Evolutionary conservation across 805 yeast genomes (phyloP).

Genomic region (Saturnispora quitensis): DNA sequence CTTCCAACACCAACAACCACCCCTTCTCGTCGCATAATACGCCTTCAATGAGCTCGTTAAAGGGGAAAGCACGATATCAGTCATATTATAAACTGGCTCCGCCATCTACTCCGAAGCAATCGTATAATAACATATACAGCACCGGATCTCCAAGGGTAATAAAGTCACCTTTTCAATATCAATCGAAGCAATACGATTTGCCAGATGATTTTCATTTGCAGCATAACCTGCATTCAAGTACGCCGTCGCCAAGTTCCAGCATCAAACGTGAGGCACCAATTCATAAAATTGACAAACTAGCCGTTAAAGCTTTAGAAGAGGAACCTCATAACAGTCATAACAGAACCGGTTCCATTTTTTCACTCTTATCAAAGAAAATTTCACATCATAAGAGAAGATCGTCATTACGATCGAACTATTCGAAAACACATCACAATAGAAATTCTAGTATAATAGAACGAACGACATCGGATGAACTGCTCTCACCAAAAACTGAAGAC

Average conservation of each 20-base stretch:
- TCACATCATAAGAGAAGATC: slow-evolving; percentile 22
- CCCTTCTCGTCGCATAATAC: slow-evolving; percentile 8
- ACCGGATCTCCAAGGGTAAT: background rate
- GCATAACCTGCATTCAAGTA: background rate
- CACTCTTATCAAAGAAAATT: slow-evolving; percentile 20
- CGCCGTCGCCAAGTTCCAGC: slow-evolving; percentile 2
- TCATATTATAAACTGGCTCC: slow-evolving; percentile 22
- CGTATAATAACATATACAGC: background rate
- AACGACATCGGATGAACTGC: slow-evolving; percentile 22
- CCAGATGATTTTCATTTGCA: slow-evolving; percentile 12
- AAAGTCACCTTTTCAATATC: slow-evolving; percentile 27
- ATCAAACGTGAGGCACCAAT: slow-evolving; percentile 2
- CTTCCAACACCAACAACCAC: slow-evolving; percentile 11
- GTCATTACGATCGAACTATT: slow-evolving; percentile 16
- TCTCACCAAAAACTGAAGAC: slow-evolving; percentile 14
- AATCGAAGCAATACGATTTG: slow-evolving; percentile 26
- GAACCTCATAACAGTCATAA: slow-evolving; percentile 10
- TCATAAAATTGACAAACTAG: background rate
- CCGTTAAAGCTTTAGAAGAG: background rate
- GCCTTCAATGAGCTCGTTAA: slow-evolving; percentile 20
- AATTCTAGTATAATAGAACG: slow-evolving; percentile 19
- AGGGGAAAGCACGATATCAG: slow-evolving; percentile 27
- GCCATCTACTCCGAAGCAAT: slow-evolving; percentile 12
- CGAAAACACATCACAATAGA: slow-evolving; percentile 6
- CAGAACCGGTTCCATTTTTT: slow-evolving; percentile 20